Conservation (phyloP, 306 rosid species). For the Sphenostylis stenocarpa region DNA sequence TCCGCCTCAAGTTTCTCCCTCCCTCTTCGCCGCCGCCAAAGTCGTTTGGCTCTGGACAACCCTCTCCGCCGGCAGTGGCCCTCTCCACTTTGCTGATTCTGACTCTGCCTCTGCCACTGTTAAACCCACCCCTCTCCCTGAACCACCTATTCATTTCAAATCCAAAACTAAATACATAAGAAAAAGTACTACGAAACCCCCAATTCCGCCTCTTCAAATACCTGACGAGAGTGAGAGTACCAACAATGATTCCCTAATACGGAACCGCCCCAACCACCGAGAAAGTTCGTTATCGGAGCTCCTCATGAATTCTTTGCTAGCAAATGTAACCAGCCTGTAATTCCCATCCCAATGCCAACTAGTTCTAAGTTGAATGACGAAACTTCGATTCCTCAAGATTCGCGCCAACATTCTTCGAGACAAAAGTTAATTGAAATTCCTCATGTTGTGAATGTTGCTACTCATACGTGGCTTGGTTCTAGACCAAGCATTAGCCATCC, state of each 20-base stretch:
- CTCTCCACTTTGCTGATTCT: conserved; percentile 43
- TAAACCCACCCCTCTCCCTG: not conserved
- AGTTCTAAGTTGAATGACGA: not conserved
- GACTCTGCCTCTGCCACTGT: no score
- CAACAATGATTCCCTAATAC: not conserved
- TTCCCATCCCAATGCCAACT: no score
- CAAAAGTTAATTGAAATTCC: not conserved
- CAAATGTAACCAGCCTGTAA: not conserved
- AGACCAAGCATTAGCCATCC: conserved; percentile 34
- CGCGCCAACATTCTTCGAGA: not conserved
- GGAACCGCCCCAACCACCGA: conserved; percentile 13
- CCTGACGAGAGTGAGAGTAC: not conserved
- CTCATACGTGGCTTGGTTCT: conserved; percentile 30
- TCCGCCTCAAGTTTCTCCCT: conserved; percentile 59
- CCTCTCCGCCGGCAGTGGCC: conserved; percentile 71
- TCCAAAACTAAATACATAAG: conserved; percentile 26
- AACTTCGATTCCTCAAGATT: not conserved
- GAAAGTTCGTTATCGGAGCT: conserved; percentile 29
- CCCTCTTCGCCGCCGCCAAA: conserved; percentile 78
- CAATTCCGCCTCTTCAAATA: conserved; percentile 37
- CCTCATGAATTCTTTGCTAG: conserved; percentile 68
- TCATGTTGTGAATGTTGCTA: not conserved
- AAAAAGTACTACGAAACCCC: conserved; percentile 39
- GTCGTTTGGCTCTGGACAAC: conserved; percentile 84
- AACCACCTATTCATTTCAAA: conserved; percentile 17